phyloP scores from a whole-genome alignment of 1,284 basidiomycete species.

The Malassezia japonica region DNA sequence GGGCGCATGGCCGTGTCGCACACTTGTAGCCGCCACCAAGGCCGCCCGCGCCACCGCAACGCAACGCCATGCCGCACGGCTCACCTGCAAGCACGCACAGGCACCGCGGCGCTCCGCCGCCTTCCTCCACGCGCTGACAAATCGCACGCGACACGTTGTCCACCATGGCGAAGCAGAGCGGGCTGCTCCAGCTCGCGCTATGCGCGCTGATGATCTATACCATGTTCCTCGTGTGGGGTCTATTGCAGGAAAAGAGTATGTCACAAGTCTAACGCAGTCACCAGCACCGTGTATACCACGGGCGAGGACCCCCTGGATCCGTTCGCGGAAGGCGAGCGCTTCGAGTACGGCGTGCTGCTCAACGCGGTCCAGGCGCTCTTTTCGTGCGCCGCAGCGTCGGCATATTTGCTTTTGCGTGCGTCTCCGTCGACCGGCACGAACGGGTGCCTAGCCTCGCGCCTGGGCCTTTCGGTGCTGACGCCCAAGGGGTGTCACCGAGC shows the following conservation, averaged over 20 bases:
- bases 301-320: conserved; percentile 25
- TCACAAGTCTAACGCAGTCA: conserved; percentile 19
- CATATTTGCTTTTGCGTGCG: conserved; percentile 63
- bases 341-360: conserved; percentile 76
- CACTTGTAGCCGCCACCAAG: too few relatives aligned
- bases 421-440: not conserved
- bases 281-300: conserved; percentile 36
- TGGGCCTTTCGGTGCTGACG: conserved; percentile 36
- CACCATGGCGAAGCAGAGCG: conserved; percentile 9
- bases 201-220: conserved; percentile 43
- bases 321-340: conserved; percentile 49
- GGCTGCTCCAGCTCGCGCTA: conserved; percentile 26
- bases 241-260: conserved; percentile 41
- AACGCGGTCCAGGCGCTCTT: conserved; percentile 76
- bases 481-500: conserved; percentile 18
- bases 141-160: not conserved
- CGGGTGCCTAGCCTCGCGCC: conserved; percentile 2
- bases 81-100: too few relatives aligned
- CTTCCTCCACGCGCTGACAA: conserved; percentile 1
- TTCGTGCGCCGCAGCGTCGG: conserved; percentile 65
- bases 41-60: too few relatives aligned
- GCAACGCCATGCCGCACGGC: too few relatives aligned
- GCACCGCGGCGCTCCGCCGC: not conserved
- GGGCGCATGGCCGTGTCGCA: too few relatives aligned
- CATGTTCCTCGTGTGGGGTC: conserved; percentile 45